These are phyloP conservation scores for Pilatotrama ljubarskyi DNA, from an alignment of 768 basidiomycete species.

Conservation along the genomic window DNA sequence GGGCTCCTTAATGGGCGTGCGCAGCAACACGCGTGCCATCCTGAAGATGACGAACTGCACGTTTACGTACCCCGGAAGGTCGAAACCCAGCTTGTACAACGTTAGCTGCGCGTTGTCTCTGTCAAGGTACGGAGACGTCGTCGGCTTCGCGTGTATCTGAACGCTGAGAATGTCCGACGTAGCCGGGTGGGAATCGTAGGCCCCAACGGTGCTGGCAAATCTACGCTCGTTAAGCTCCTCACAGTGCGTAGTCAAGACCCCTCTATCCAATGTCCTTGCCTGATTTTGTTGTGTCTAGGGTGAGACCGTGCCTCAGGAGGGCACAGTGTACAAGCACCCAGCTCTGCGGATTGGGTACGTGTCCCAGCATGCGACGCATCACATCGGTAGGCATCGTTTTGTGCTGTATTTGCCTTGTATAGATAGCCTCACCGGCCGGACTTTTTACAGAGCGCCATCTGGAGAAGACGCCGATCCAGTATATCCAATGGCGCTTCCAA, in stretches of 20 bases:
- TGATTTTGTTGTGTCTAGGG: constrained; percentile 48
- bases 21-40: constrained; percentile 94
- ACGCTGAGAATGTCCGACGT: constrained; percentile 23
- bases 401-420: not conserved
- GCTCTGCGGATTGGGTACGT: constrained; percentile 94
- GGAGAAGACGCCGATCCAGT: constrained; percentile 94
- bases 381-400: constrained; percentile 59
- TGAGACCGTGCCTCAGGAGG: constrained; percentile 89
- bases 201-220: constrained; percentile 95
- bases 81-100: constrained; percentile 77
- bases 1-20: constrained; percentile 94
- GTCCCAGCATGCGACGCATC: constrained; percentile 97
- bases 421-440: constrained; percentile 19
- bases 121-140: constrained; percentile 76
- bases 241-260: constrained; percentile 57
- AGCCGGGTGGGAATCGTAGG: constrained; percentile 92
- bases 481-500: constrained; percentile 99
- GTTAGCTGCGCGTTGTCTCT: constrained; percentile 93
- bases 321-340: constrained; percentile 92
- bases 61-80: constrained; percentile 88
- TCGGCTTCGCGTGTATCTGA: too few species aligned
- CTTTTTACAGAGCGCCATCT: constrained; percentile 73
- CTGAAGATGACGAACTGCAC: constrained; percentile 90
- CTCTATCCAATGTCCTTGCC: not conserved
- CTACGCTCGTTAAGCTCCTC: constrained; percentile 91